A percentile compares a stretch with the other conserved stretches of the same genome.
phyloP scores from a whole-genome alignment of 768 basidiomycete genomes.

The Chiua virens region DNA sequence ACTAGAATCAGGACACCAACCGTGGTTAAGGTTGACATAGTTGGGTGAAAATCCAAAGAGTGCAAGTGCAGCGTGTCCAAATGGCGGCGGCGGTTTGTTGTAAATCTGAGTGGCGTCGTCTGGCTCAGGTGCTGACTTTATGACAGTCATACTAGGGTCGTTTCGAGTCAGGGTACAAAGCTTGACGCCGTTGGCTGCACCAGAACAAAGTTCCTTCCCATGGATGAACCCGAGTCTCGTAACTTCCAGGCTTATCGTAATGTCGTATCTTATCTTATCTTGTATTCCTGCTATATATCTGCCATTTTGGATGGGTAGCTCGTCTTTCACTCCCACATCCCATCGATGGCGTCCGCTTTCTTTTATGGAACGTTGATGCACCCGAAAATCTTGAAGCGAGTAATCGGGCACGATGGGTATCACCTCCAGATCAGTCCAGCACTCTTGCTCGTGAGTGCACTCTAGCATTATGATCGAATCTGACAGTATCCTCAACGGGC shows the following conservation, averaged over 20 bases:
- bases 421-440: constrained; percentile 73
- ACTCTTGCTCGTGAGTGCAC: constrained; percentile 58
- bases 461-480: neutral
- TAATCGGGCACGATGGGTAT: constrained; percentile 67
- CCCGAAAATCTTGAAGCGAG: constrained; percentile 74
- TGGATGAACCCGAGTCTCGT: no score
- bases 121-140: neutral
- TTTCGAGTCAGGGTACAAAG: neutral
- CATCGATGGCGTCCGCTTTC: constrained; percentile 53
- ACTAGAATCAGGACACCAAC: constrained; percentile 31
- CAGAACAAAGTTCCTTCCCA: no score
- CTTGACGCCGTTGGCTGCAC: no score
- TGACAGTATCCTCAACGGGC: neutral
- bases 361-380: constrained; percentile 93
- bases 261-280: constrained; percentile 1
- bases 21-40: constrained; percentile 67
- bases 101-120: constrained; percentile 14
- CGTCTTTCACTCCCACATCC: neutral
- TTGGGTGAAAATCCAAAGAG: constrained; percentile 57
- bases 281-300: neutral
- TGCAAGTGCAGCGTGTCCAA: constrained; percentile 56
- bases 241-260: neutral
- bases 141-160: constrained; percentile 3
- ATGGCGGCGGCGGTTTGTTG: constrained; percentile 38
- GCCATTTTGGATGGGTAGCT: neutral